Base-by-base conservation (phyloP, 495 filamentous ascomycete species). In the Penicillium mononematosum region DNA sequence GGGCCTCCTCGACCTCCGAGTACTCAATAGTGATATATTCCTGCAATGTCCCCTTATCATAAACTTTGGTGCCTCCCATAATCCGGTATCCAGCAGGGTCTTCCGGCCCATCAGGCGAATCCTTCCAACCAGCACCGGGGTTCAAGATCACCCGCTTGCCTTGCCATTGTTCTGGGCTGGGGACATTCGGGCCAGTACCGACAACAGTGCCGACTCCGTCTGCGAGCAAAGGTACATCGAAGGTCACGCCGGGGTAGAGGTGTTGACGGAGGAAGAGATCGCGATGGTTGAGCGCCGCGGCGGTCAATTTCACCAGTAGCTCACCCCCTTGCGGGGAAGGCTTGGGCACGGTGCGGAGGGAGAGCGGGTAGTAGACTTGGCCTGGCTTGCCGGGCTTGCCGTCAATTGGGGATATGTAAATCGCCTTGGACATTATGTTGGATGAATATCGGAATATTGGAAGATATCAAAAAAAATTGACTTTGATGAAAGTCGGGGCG, bases 251-350 rank as follows among this genome's bases (percentile, higher is more conserved):
- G 1, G 92, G 92, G 78, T 97, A 97, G 11, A 96, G 84, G 64
- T 91, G 87, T 67, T 93, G 91, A 53, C 92, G 89, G 71, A 94
- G 87, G 79, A 96, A 96, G 63, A 92, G 81, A 70, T 96, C 92
- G 52, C 90, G 88, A 76, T 96, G 92, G 75, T 96, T 97, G 52
- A 96, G 85, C 16, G 92, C 84, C 9, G 86, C 88, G 43, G 91
- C 88, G 32, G 80, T 79, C 65, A 96, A 63, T 56, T 80, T 81
- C 55, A 97, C 64, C 32, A 91, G 76, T 56, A 95, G 70, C 60
- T 94, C 83, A 55, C 72, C 70, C 17, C 82, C 79, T 17, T 82
- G 78, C 5, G 89, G 86, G 38, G 75, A 73, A 29, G 85, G 86
- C 47, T 74, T 71, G 53, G 88, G 83, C 58, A 84, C 67, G 20